Conservation (phyloP, 2,329 filamentous ascomycete species). For the Zasmidium cellare region DNA sequence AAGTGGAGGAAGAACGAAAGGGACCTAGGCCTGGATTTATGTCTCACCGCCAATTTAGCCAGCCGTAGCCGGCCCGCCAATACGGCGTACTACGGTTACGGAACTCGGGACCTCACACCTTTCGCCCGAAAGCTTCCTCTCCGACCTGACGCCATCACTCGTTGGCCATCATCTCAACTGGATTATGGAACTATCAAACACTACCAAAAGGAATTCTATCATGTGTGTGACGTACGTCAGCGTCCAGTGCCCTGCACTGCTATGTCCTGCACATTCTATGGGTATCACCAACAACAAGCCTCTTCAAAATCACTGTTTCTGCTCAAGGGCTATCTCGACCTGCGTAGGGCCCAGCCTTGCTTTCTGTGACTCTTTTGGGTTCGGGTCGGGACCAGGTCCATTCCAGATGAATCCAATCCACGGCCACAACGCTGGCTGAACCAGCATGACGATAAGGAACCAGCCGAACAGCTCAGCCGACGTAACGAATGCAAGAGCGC, state of each 20-base stretch:
- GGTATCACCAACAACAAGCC: background rate
- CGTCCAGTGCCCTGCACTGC: background rate
- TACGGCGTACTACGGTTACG: background rate
- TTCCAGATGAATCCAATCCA: conserved; percentile 83
- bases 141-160: background rate
- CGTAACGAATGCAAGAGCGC: conserved; percentile 85
- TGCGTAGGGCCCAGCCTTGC: background rate
- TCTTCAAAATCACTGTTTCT: background rate
- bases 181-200: background rate
- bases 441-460: conserved; percentile 74
- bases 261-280: background rate
- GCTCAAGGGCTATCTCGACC: background rate
- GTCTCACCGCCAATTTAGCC: background rate
- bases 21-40: background rate
- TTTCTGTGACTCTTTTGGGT: conserved; percentile 2
- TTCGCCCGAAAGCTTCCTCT: background rate
- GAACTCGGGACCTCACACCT: background rate
- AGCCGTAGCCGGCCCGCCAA: background rate
- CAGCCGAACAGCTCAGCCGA: conserved; percentile 82
- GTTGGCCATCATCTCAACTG: background rate
- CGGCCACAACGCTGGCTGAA: conserved; percentile 89
- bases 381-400: conserved; percentile 43
- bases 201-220: background rate
- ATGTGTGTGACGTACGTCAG: background rate
- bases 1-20: background rate